Evolutionary conservation across 2,329 filamentous ascomycete genomes (phyloP), one percentile per base, ranked within the genome.

Genomic region (Claviceps sp.): DNA sequence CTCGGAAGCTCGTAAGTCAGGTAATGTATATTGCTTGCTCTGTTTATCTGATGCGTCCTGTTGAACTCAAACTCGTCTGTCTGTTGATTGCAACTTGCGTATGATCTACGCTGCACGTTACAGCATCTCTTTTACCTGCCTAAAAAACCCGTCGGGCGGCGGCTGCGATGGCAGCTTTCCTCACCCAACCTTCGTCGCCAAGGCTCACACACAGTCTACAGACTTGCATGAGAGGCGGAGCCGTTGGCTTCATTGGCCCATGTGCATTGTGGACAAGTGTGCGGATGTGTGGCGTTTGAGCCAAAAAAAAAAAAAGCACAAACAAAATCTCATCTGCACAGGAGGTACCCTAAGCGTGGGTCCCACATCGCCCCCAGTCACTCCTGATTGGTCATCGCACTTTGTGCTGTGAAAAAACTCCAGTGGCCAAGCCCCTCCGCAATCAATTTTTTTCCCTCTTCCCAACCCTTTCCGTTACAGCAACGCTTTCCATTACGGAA

Each of bases 371-470:
- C 17, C 30, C 22, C 17, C 41, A 14, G n/a, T n/a, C 41, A 37
- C 34, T 40, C 39, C 50, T 58, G 53, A 61, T 61, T 61, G 58
- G 59, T 52, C 44, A 44, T 30, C 34, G 24, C 41, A 13, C 19
- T 13, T 44, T 52, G 55, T 52, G 52, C 56, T 47, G 56, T 48
- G 52, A 55, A 67, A 68, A 68, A 65, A 60, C 59, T 63, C 64
- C 61, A 65, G 60, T 61, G 57, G 58, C 60, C 61, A 61, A 60
- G 63, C 67, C 67, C 68, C 68, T 69, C 65, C 58, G 59, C 61
- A 60, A 56, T 65, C 60, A 63, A 65, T 69, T 69, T 67, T 69
- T 68, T 65, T 62, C 59, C 60, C 11, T 13, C 38, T 13, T 17
- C 49, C 22, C 13, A 41, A 44, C 42, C 42, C 42, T 26, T 52